Conservation (phyloP, 2,329 filamentous ascomycete genomes). For the Penicillium sp. region DNA sequence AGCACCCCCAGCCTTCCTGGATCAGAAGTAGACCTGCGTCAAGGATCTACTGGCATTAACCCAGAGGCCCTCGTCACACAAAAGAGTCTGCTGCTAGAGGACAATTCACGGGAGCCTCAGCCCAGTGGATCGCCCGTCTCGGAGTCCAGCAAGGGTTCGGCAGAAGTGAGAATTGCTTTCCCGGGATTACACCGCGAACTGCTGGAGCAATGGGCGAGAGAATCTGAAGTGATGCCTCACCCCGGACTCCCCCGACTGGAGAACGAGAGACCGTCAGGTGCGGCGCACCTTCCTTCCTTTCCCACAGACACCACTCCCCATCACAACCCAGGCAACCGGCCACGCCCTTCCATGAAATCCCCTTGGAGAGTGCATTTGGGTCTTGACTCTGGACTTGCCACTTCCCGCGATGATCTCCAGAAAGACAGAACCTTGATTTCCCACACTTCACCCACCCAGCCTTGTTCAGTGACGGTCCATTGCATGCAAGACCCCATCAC, state of each 20-base stretch:
- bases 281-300: not conserved
- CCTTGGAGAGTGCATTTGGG: not conserved
- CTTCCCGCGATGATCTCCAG: not conserved
- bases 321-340: not conserved
- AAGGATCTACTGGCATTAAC: not conserved
- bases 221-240: not conserved
- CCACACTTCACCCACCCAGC: not conserved
- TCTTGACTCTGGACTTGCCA: not conserved
- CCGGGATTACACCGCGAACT: slow-evolving; percentile 21
- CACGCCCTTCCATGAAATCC: not conserved
- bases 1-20: slow-evolving; percentile 4
- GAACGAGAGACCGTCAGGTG: not conserved
- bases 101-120: not conserved
- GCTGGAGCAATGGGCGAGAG: slow-evolving; percentile 18
- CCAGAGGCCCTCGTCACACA: slow-evolving; percentile 8
- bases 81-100: not conserved
- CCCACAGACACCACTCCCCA: not conserved
- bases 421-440: not conserved
- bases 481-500: not conserved
- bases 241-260: not conserved
- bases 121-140: not conserved
- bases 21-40: not conserved
- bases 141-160: slow-evolving; percentile 11
- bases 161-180: slow-evolving; percentile 20
- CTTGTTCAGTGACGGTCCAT: not conserved